These are phyloP conservation scores for Fonsecaea pedrosoi DNA, from an alignment of 2,329 filamentous ascomycete species.

Conservation along the genomic window DNA sequence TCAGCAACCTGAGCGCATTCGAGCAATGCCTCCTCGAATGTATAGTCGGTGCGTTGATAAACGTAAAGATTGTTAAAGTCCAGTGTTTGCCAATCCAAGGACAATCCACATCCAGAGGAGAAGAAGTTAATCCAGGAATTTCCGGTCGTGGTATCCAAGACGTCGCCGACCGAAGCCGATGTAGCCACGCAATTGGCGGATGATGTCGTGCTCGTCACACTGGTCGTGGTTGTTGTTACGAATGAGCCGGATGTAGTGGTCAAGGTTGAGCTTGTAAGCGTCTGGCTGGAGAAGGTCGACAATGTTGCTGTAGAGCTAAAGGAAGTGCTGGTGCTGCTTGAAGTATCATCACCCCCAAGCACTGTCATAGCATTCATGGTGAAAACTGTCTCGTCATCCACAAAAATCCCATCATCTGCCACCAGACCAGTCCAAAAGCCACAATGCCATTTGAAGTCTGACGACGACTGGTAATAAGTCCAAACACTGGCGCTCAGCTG, in stretches of 20 bases:
- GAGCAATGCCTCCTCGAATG: constrained; percentile 13
- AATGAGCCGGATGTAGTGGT: constrained; percentile 8
- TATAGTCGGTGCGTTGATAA: constrained; percentile 15
- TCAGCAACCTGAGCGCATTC: constrained; percentile 9
- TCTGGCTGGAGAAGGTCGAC: neutral
- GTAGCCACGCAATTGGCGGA: constrained; percentile 11
- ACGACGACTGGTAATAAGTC: constrained; percentile 20
- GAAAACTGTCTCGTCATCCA: constrained; percentile 19
- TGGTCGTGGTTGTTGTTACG: neutral
- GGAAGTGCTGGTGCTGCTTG: constrained; percentile 12
- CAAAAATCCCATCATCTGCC: constrained; percentile 21
- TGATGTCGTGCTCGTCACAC: constrained; percentile 12
- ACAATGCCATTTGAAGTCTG: constrained; percentile 15
- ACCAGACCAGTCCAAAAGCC: constrained; percentile 16
- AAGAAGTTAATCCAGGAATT: constrained; percentile 19
- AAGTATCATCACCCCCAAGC: constrained; percentile 4
- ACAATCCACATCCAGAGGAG: constrained; percentile 19
- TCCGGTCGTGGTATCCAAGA: constrained; percentile 1
- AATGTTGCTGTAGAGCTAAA: constrained; percentile 13
- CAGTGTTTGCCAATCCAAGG: constrained; percentile 19
- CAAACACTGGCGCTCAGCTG: constrained; percentile 13
- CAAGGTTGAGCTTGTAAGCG: constrained; percentile 9
- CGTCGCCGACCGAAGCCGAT: constrained; percentile 13
- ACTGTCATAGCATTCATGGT: constrained; percentile 23
- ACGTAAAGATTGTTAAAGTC: constrained; percentile 20